phyloP scores from a whole-genome alignment of 73 alveolate genomes.

The Paramecium sexaurelia region DNA sequence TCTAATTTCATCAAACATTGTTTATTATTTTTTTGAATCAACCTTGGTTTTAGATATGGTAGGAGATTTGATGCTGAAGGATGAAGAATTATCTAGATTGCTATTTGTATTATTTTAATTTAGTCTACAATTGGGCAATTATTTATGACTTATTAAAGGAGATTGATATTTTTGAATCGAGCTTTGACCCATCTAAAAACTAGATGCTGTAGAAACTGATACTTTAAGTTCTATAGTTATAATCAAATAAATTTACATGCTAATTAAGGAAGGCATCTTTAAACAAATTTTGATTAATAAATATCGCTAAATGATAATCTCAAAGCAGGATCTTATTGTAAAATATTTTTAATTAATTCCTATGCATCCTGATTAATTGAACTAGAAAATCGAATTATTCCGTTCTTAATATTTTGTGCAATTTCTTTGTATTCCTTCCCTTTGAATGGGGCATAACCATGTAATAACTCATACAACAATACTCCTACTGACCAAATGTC shows the following conservation, averaged over 20 bases:
- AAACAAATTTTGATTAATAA: background rate
- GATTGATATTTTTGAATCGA: constrained; percentile 44
- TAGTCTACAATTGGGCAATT: background rate
- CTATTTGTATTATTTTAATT: background rate
- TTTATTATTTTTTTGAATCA: constrained; percentile 18
- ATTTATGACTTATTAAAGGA: constrained; percentile 25
- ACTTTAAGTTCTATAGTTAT: background rate
- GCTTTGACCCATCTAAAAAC: background rate
- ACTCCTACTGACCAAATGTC: constrained; percentile 89
- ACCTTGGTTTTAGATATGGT: background rate
- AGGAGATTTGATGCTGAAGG: constrained; percentile 32
- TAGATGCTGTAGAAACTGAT: constrained; percentile 12
- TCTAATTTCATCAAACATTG: constrained; percentile 32
- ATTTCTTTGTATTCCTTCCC: constrained; percentile 80
- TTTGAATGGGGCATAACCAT: constrained; percentile 87
- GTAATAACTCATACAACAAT: constrained; percentile 80
- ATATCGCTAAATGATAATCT: constrained; percentile 69
- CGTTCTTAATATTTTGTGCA: constrained; percentile 74
- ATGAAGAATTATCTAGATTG: background rate
- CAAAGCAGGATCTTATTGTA: constrained; percentile 71
- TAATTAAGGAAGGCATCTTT: background rate
- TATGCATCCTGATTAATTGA: constrained; percentile 69
- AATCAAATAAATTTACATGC: background rate
- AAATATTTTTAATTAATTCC: constrained; percentile 74
- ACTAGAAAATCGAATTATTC: constrained; percentile 70